Evolutionary conservation across 306 rosid species (phyloP).

Genomic region (Cucurbita pepo): DNA sequence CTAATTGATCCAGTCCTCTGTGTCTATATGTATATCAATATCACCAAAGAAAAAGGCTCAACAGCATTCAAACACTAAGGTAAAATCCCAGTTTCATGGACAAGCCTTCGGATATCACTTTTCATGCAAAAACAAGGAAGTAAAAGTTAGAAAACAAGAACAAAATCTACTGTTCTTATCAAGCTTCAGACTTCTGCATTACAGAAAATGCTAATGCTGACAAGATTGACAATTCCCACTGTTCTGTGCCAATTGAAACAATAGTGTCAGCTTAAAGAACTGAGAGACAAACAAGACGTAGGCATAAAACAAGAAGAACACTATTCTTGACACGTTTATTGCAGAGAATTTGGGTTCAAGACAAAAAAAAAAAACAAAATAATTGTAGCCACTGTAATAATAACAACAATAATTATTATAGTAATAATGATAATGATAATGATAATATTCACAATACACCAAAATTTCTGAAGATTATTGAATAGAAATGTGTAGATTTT

Average conservation of each 20-base stretch:
- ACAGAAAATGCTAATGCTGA: background rate
- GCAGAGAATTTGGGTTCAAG: background rate
- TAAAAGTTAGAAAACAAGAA: background rate
- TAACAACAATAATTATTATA: background rate
- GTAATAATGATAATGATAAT: background rate
- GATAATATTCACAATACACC: constrained; percentile 7
- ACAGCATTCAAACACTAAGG: background rate
- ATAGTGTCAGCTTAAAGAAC: background rate
- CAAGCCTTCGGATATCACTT: background rate
- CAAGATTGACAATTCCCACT: background rate
- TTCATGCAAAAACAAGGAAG: background rate
- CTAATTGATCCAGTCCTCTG: background rate
- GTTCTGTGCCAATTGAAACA: background rate
- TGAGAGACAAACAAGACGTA: background rate
- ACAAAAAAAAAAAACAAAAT: background rate
- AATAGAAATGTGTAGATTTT: constrained; percentile 6
- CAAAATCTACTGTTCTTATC: background rate
- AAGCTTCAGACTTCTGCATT: background rate
- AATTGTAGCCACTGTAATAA: background rate
- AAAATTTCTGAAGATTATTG: constrained; percentile 5
- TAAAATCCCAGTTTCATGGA: background rate
- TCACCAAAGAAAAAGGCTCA: background rate
- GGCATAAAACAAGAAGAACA: background rate
- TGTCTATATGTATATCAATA: background rate
- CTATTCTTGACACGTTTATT: constrained; percentile 1